These are phyloP conservation scores for Aspergillus hancockii DNA, from an alignment of 495 filamentous ascomycete species.

Conservation along the genomic window DNA sequence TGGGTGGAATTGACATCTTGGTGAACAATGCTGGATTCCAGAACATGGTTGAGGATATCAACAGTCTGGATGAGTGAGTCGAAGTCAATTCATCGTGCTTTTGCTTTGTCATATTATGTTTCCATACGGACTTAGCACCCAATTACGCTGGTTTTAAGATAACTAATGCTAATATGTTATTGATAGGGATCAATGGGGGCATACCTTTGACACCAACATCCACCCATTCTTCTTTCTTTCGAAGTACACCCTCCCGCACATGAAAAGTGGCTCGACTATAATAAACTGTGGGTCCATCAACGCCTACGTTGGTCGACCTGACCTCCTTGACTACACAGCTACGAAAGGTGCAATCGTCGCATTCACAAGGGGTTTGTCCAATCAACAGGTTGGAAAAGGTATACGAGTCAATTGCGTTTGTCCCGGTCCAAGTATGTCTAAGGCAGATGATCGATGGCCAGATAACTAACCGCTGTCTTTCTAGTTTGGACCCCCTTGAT, in stretches of 20 bases:
- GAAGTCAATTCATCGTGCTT: neutral
- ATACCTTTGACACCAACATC: slow-evolving; percentile 76
- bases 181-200: slow-evolving; percentile 69
- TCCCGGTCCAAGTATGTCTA: slow-evolving; percentile 62
- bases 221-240: slow-evolving; percentile 74
- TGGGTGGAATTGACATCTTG: slow-evolving; percentile 73
- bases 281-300: slow-evolving; percentile 85
- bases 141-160: neutral
- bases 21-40: slow-evolving; percentile 83
- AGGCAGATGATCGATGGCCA: neutral
- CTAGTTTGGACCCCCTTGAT: slow-evolving; percentile 82
- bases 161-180: slow-evolving; percentile 9
- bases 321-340: slow-evolving; percentile 83
- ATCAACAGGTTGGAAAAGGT: slow-evolving; percentile 69
- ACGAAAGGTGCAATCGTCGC: slow-evolving; percentile 82
- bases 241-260: slow-evolving; percentile 75
- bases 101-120: neutral
- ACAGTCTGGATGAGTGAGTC: slow-evolving; percentile 68
- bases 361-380: slow-evolving; percentile 77
- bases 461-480: neutral
- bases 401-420: slow-evolving; percentile 82
- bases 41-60: slow-evolving; percentile 72
- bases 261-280: slow-evolving; percentile 74
- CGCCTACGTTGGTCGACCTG: slow-evolving; percentile 77
- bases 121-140: neutral